phyloP scores from a whole-genome alignment of 2,329 filamentous ascomycete species.

The Verticillium nubilum region DNA sequence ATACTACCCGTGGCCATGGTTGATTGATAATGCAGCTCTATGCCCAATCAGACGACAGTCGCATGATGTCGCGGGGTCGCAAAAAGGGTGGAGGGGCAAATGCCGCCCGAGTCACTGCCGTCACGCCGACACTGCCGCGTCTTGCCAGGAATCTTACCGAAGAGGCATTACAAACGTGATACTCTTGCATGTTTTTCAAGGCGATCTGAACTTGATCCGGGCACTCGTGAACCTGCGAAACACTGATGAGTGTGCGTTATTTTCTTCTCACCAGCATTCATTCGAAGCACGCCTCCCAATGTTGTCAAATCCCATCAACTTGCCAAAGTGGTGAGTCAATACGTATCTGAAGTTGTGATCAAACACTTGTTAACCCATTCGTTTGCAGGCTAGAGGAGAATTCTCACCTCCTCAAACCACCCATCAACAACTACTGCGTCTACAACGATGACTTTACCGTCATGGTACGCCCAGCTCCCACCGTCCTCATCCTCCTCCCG shows the following conservation, averaged over 20 bases:
- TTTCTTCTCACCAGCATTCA: constrained; percentile 1
- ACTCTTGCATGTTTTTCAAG: neutral
- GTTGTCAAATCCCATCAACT: constrained; percentile 39
- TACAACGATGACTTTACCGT: constrained; percentile 80
- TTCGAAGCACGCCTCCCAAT: neutral
- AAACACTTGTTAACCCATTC: neutral
- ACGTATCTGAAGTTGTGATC: neutral
- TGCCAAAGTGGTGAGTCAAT: constrained; percentile 50
- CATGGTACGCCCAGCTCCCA: constrained; percentile 53
- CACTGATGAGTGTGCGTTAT: neutral
- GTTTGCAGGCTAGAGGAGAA: constrained; percentile 95
- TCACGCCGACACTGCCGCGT: neutral
- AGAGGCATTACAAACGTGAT: neutral
- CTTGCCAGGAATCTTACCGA: neutral
- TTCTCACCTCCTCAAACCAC: constrained; percentile 85
- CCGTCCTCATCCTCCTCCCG: constrained; percentile 15
- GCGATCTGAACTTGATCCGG: neutral
- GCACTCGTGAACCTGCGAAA: too few relatives aligned
- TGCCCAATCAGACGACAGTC: neutral
- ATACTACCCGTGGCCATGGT: neutral
- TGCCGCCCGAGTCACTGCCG: neutral
- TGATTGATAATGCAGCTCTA: neutral
- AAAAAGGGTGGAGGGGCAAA: neutral
- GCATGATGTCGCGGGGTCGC: neutral
- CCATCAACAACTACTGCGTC: constrained; percentile 96